Evolutionary conservation across 2,329 filamentous ascomycete species (phyloP).

Genomic region (Saccharata proteae): DNA sequence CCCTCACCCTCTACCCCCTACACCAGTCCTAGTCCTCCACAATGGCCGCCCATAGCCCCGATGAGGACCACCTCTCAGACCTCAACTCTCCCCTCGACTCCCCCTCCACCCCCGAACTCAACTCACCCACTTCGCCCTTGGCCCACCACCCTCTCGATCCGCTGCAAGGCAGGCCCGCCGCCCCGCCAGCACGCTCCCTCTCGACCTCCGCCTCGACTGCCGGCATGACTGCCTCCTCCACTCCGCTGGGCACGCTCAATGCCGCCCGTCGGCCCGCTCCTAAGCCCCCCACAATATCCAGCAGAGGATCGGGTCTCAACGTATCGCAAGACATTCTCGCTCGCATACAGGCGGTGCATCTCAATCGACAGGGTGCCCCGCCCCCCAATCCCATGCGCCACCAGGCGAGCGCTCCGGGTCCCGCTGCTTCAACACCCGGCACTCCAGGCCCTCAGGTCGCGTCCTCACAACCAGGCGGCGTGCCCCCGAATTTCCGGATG

Average conservation of each 20-base stretch:
- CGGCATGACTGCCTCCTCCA: slow-evolving; percentile 71
- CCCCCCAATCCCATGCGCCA: slow-evolving; percentile 12
- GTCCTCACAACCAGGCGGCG: no score
- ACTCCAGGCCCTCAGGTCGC: slow-evolving; percentile 18
- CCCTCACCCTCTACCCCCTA: background rate
- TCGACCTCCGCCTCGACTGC: slow-evolving; percentile 43
- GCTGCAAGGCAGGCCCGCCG: slow-evolving; percentile 44
- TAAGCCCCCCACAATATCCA: slow-evolving; percentile 30
- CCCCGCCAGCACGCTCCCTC: slow-evolving; percentile 42
- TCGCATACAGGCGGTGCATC: slow-evolving; percentile 57
- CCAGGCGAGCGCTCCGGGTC: slow-evolving; percentile 15
- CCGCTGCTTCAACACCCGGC: slow-evolving; percentile 1
- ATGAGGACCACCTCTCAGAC: slow-evolving; percentile 9
- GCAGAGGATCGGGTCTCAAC: slow-evolving; percentile 38
- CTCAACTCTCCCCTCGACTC: slow-evolving; percentile 18
- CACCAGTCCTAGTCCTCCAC: background rate
- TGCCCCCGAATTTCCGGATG: slow-evolving; percentile 33
- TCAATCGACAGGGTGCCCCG: slow-evolving; percentile 50
- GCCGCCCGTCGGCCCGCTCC: slow-evolving; percentile 45
- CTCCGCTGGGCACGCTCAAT: slow-evolving; percentile 64
- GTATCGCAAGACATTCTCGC: slow-evolving; percentile 52
- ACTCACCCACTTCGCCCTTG: slow-evolving; percentile 11
- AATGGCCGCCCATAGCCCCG: slow-evolving; percentile 7
- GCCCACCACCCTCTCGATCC: slow-evolving; percentile 14
- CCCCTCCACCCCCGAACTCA: slow-evolving; percentile 14